phyloP scores from a whole-genome alignment of 108 stramenopile species.

The Craspedostauros australis region DNA sequence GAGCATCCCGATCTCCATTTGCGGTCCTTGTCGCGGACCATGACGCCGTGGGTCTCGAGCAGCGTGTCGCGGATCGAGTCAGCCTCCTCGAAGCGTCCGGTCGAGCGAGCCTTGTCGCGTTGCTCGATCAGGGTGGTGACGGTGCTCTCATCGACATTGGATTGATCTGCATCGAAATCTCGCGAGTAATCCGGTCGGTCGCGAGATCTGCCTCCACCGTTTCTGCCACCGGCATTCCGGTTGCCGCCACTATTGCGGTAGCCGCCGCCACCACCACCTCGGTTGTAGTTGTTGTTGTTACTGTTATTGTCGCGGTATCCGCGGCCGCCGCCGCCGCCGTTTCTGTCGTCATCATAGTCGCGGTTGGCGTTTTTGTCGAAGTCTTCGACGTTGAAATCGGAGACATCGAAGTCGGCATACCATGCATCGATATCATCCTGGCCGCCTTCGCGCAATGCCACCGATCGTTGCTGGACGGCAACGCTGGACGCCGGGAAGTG shows the following conservation, averaged over 20 bases:
- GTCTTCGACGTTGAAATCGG: conserved; percentile 14
- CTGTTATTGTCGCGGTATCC: conserved; percentile 1
- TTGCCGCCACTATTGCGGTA: conserved; percentile 2
- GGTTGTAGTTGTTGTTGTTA: background rate
- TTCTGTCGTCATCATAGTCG: background rate
- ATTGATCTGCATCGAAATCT: conserved; percentile 38
- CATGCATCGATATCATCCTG: conserved; percentile 35
- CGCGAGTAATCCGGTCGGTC: conserved; percentile 39
- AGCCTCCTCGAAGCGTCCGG: conserved; percentile 56
- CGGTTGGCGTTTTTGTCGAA: background rate
- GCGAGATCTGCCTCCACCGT: conserved; percentile 1
- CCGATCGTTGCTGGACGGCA: too few relatives aligned
- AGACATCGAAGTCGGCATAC: conserved; percentile 38
- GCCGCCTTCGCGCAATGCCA: too few relatives aligned
- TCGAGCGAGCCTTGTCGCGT: conserved; percentile 30
- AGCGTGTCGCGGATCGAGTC: conserved; percentile 63
- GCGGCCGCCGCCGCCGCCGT: background rate
- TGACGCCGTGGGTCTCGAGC: conserved; percentile 50
- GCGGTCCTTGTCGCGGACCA: conserved; percentile 32
- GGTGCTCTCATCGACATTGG: conserved; percentile 37
- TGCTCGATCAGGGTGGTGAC: conserved; percentile 41
- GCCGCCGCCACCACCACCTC: conserved; percentile 21
- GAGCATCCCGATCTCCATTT: conserved; percentile 40
- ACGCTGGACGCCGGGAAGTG: too few relatives aligned
- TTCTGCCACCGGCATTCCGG: background rate